A percentile compares a stretch with the other conserved stretches of the same genome.
phyloP scores from a whole-genome alignment of 1,284 basidiomycete species.

The Melampsora larici-populina region DNA sequence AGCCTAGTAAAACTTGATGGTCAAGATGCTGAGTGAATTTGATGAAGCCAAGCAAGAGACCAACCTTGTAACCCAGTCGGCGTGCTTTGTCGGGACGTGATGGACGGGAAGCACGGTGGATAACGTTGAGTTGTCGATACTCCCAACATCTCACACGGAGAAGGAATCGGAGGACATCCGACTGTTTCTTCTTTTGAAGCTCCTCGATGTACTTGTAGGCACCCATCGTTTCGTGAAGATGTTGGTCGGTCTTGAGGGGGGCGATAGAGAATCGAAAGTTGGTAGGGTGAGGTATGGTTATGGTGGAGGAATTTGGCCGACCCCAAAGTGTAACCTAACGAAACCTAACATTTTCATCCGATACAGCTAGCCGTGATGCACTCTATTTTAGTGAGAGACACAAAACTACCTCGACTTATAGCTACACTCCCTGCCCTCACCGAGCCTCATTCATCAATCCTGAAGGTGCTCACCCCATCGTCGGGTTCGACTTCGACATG shows the following conservation, averaged over 20 bases:
- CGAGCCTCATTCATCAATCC: neutral
- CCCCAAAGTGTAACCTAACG: neutral
- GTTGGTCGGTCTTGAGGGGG: constrained; percentile 19
- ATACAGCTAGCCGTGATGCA: neutral
- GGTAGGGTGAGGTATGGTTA: neutral
- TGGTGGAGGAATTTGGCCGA: neutral
- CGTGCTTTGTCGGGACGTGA: constrained; percentile 99
- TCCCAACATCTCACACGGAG: constrained; percentile 99
- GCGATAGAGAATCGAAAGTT: neutral
- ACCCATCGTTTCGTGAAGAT: constrained; percentile 51
- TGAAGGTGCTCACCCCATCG: neutral
- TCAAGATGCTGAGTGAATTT: neutral
- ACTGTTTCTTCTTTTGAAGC: constrained; percentile 60
- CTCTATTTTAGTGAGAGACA: neutral
- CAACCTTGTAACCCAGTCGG: constrained; percentile 86
- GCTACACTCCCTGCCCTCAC: neutral
- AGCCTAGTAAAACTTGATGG: constrained; percentile 58
- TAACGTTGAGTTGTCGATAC: constrained; percentile 95
- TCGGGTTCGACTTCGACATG: neutral
- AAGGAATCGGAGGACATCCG: constrained; percentile 85
- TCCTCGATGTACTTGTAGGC: constrained; percentile 97
- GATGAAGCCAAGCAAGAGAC: neutral
- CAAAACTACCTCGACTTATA: neutral
- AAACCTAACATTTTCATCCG: neutral
- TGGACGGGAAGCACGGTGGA: constrained; percentile 94